Conservation (phyloP, 306 rosid genomes). For the Malus fusca region DNA sequence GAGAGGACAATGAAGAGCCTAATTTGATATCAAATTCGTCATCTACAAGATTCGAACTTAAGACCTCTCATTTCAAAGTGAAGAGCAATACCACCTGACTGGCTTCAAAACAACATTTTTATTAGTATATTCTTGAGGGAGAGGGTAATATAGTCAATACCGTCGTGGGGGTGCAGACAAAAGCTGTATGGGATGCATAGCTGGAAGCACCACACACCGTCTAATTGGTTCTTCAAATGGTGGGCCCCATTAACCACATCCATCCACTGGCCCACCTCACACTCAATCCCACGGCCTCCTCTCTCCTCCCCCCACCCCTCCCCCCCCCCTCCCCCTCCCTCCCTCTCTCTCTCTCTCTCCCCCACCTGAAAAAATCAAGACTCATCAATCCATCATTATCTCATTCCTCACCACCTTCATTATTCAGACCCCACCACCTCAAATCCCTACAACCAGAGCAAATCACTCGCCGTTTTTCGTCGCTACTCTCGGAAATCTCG, state of each 20-base stretch:
- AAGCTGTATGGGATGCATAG: background rate
- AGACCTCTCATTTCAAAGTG: too few relatives aligned
- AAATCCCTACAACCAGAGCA: background rate
- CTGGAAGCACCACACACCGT: slow-evolving; percentile 9
- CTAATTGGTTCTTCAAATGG: background rate
- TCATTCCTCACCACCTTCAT: background rate
- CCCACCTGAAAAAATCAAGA: background rate
- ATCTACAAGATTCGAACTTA: too few relatives aligned
- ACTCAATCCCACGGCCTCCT: too few relatives aligned
- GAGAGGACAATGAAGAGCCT: background rate
- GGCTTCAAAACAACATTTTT: too few relatives aligned
- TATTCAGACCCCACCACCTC: background rate
- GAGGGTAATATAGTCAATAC: too few relatives aligned
- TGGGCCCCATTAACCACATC: slow-evolving; percentile 9
- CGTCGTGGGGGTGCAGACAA: background rate
- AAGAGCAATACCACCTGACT: too few relatives aligned
- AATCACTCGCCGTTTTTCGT: background rate
- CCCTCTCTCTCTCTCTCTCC: background rate
- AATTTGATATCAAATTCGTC: too few relatives aligned
- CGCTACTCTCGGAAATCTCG: background rate
- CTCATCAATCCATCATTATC: background rate
- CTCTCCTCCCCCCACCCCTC: background rate
- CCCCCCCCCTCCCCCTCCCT: background rate
- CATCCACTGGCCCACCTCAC: background rate
- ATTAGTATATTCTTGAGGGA: too few relatives aligned